These are phyloP conservation scores for Saccharomyces hybrid DNA, from an alignment of 1,139 yeast species.

Conservation along the genomic window DNA sequence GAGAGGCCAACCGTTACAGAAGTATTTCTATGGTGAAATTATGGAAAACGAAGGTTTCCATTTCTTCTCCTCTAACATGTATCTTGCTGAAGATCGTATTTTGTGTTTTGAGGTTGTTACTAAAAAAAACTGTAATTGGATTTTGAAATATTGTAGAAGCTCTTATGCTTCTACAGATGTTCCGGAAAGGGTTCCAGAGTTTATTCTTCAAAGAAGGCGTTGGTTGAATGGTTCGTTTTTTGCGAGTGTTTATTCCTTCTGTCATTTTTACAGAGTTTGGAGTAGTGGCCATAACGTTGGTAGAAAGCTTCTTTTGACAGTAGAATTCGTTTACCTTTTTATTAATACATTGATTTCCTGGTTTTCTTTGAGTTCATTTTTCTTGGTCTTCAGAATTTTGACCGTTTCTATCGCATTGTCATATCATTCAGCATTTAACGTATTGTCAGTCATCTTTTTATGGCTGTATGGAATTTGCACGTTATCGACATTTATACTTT, in stretches of 20 bases:
- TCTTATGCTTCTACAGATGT: conserved; percentile 96
- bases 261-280: conserved; percentile 68
- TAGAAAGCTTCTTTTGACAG: conserved; percentile 62
- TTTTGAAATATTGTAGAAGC: conserved; percentile 75
- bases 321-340: conserved; percentile 74
- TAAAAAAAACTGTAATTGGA: conserved; percentile 73
- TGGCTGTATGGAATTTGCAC: conserved; percentile 87
- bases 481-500: conserved; percentile 83
- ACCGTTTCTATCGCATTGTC: conserved; percentile 58
- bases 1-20: conserved; percentile 73
- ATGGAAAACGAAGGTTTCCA: conserved; percentile 50
- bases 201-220: conserved; percentile 84
- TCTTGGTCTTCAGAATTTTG: conserved; percentile 70
- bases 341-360: conserved; percentile 62
- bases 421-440: conserved; percentile 58
- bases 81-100: conserved; percentile 91
- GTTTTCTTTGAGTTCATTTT: conserved; percentile 77
- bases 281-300: conserved; percentile 63
- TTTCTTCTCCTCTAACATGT: conserved; percentile 89
- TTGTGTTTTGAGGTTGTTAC: conserved; percentile 89
- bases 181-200: conserved; percentile 79
- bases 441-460: conserved; percentile 69
- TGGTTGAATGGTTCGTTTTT: conserved; percentile 97
- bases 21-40: conserved; percentile 90
- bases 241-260: conserved; percentile 79